Evolutionary conservation across 257 asterid species (phyloP).

Genomic region (Solanum virginianum): DNA sequence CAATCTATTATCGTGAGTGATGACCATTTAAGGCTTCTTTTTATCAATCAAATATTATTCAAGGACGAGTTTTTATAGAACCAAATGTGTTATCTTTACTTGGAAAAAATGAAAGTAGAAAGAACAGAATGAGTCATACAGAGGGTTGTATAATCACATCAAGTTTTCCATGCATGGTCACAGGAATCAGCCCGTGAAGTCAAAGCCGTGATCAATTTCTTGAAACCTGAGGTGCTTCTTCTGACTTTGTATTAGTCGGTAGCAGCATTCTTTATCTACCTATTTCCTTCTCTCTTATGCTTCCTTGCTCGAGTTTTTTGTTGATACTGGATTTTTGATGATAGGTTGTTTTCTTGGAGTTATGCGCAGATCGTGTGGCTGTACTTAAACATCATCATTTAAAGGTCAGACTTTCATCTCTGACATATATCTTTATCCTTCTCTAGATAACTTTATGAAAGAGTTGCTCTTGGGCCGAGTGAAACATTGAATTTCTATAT

Average conservation of each 20-base stretch:
- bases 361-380: conserved; percentile 70
- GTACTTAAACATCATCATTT: conserved; percentile 58
- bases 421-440: neutral
- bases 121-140: neutral
- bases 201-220: conserved; percentile 59
- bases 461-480: neutral
- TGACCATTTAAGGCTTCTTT: neutral
- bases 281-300: neutral
- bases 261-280: neutral
- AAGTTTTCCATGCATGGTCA: neutral
- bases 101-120: neutral
- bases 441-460: neutral
- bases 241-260: neutral
- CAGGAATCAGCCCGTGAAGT: conserved; percentile 93
- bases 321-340: neutral
- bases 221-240: conserved; percentile 64
- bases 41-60: neutral
- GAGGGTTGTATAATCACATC: neutral
- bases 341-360: conserved; percentile 84
- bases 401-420: conserved; percentile 35
- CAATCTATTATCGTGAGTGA: neutral
- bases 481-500: neutral
- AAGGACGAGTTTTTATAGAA: neutral
- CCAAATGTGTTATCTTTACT: neutral
- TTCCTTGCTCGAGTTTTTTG: neutral